Base-by-base conservation (phyloP, 1,139 yeast species). In the Magnusiomyces clavatus region DNA sequence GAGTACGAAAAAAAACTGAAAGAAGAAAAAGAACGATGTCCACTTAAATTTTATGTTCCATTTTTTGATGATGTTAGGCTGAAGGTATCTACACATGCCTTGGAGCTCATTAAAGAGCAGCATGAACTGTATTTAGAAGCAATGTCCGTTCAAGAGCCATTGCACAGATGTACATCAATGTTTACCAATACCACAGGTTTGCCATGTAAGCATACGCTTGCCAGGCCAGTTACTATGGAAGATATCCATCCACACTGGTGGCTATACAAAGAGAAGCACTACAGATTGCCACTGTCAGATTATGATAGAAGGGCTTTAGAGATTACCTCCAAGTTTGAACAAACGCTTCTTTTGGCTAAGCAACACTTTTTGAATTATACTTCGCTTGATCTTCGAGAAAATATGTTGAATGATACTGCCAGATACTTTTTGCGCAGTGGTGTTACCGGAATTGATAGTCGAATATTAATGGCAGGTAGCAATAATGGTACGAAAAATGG, bases 221-320 rank as follows among this genome's bases (percentile, higher is more conserved):
- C 55, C 17, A 50, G 55, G 20, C 55, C 55, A 12, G 53, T 47
- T 2, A 50, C 53, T 1, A 50, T 53, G 53, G 53, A 48, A 8
- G 55, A 53, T 41, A 45, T 49, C 5, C 51, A 53, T 40, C 51
- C 55, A 3, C 55, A 53, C 47, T 53, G 55, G 55, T 53, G 53
- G 56, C 19, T 53, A 3, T 31, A 48, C 10, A 48, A 44, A 19
- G 49, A 51, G 12, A 46, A 47, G 47, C 43, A 45, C 2, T 16
- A 47, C 17, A 46, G 49, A 35, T 44, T 44, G 16, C 39, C 51
- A 14, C 37, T 53, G 6, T 43, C 54, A 1, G 54, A 48, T 20
- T 49, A 46, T 17, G 55, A 53, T 13, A 17, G 48, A 11, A 44
- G 48, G 24, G 34, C 47, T 6, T 48, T 45, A 19, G 53, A 53